These are phyloP conservation scores for Talaromyces sp. DNA, from an alignment of 2,329 filamentous ascomycete genomes.

Conservation along the genomic window DNA sequence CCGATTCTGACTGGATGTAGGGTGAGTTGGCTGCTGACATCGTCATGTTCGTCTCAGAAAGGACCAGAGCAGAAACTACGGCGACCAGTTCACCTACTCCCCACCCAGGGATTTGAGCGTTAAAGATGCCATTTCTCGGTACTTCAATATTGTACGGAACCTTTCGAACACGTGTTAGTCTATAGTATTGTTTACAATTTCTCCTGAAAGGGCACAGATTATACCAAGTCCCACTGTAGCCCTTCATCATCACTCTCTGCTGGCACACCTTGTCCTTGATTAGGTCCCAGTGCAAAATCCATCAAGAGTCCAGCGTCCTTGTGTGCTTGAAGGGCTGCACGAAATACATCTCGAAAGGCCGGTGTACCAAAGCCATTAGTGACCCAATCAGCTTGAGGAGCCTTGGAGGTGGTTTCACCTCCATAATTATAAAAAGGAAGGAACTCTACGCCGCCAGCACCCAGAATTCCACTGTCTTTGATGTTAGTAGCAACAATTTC, in stretches of 20 bases:
- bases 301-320: slow-evolving; percentile 40
- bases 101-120: slow-evolving; percentile 38
- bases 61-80: slow-evolving; percentile 20
- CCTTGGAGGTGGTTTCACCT: not conserved
- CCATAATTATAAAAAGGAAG: slow-evolving; percentile 42
- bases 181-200: too few species aligned
- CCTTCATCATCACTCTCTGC: slow-evolving; percentile 32
- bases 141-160: not conserved
- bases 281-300: slow-evolving; percentile 48
- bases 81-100: slow-evolving; percentile 27
- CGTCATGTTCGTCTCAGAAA: not conserved
- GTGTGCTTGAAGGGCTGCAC: slow-evolving; percentile 26
- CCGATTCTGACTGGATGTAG: not conserved
- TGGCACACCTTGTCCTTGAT: slow-evolving; percentile 50
- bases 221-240: slow-evolving; percentile 17
- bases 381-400: slow-evolving; percentile 32
- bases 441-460: slow-evolving; percentile 41
- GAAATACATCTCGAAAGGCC: slow-evolving; percentile 26
- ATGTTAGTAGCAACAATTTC: slow-evolving; percentile 32
- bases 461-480: slow-evolving; percentile 28
- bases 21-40: not conserved
- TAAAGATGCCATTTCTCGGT: slow-evolving; percentile 25
- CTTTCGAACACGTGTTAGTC: too few species aligned
- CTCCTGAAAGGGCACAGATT: too few species aligned
- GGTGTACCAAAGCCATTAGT: slow-evolving; percentile 41